Base-by-base conservation (phyloP, 306 rosid genomes). In the Quillaja saponaria region DNA sequence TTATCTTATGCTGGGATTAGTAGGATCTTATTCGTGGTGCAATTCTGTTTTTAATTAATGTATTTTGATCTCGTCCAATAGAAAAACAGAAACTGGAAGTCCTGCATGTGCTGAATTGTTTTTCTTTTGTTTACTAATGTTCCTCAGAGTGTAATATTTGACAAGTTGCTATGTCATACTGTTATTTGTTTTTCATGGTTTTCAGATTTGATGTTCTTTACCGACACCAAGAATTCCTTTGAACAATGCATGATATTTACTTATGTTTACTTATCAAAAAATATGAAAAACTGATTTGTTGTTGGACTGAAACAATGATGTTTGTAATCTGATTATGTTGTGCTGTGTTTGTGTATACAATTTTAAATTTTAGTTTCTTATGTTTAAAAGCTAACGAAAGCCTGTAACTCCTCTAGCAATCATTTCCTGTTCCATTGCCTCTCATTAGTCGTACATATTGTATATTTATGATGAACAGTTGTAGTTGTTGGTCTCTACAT, bases 1-100 rank as follows among this genome's bases (percentile, higher is more conserved):
- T 62, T 47, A 58, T 14, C 42, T 51, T 5, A 3, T 11, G 63
- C 62, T 46, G 61, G 28, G 56, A 25, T 55, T 49, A n/a, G 46
- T 44, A 16, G 58, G 54, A 40, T 19, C 17, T 50, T 18, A 34
- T 75, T 41, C 53, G 34, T 34, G 42, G 10, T n/a, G 55, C 48
- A 16, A 15, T 34, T 55, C 16, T 67, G 55, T 34, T 50, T 67
- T 61, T 17, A 21, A 25, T 21, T 45, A 61, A 28, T 31, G 44
- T 18, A 48, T 49, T 68, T 41, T 48, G 18, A 44, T 39, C 40
- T 56, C 33, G 11, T 40, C 13, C 18, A 38, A 17, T 34, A 40
- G 37, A 8, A 34, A 14, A 39, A 39, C 44, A 39, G 1, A 10
- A 5, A 10, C 11, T 39, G 6, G 11, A 39, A 5, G 1, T 40